Percentiles rank a stretch among this genome's conserved stretches.
These are phyloP conservation scores for Sisymbrium altissimum DNA, from an alignment of 345 rosid species.

Conservation along the genomic window DNA sequence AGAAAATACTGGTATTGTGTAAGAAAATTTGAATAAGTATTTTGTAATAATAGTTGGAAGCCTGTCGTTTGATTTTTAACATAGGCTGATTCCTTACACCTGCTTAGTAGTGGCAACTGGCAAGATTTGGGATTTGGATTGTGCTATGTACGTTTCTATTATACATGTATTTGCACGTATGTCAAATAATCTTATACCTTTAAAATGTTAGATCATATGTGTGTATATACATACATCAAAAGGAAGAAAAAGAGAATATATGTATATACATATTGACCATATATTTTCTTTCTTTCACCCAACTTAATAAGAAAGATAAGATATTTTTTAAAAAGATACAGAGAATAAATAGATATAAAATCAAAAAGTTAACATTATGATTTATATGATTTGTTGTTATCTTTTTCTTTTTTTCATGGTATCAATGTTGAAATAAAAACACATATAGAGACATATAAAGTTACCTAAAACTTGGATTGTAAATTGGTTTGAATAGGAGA, in stretches of 20 bases:
- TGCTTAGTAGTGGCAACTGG: background rate
- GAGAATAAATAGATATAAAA: background rate
- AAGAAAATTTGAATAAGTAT: background rate
- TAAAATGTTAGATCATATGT: background rate
- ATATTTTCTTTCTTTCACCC: background rate
- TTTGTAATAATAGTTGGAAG: background rate
- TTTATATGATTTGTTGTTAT: background rate
- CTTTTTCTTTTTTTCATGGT: background rate
- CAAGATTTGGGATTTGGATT: conserved; percentile 4
- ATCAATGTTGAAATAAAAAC: background rate
- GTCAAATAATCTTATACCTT: background rate
- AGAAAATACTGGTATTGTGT: background rate
- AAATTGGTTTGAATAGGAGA: background rate
- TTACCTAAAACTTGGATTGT: background rate
- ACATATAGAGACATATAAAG: background rate
- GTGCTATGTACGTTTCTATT: background rate
- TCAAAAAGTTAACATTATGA: background rate
- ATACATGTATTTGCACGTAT: background rate
- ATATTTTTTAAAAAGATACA: background rate
- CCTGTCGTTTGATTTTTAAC: background rate
- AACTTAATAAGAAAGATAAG: background rate
- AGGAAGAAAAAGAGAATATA: background rate
- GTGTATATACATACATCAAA: background rate
- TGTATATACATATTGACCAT: background rate
- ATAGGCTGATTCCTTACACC: background rate